Evolutionary conservation across 1,284 basidiomycete species (phyloP).

Genomic region (Malassezia furfur): DNA sequence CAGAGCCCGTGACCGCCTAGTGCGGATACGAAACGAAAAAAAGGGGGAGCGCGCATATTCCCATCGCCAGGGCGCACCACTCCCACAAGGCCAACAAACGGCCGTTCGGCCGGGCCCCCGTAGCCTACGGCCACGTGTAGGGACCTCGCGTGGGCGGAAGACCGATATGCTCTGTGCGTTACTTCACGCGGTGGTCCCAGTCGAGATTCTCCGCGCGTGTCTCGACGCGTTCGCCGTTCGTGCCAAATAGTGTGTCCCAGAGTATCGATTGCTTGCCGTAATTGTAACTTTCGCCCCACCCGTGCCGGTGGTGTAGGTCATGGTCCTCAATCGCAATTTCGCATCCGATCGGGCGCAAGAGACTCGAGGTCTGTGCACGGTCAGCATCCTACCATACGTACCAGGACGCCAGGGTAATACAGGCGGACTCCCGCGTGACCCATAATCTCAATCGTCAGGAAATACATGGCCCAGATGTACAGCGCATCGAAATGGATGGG

Average conservation of each 20-base stretch:
- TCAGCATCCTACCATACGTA: background rate
- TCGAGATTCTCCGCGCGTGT: constrained; percentile 21
- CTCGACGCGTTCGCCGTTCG: constrained; percentile 32
- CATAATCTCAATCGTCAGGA: constrained; percentile 30
- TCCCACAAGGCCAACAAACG: too few relatives aligned
- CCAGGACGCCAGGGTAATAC: constrained; percentile 21
- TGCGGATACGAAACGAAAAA: too few relatives aligned
- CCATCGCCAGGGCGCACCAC: too few relatives aligned
- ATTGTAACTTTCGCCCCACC: constrained; percentile 29
- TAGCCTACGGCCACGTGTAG: too few relatives aligned
- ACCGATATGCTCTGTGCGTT: too few relatives aligned
- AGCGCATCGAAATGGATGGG: constrained; percentile 25
- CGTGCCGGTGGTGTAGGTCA: constrained; percentile 44
- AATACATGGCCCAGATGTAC: constrained; percentile 16
- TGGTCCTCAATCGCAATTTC: constrained; percentile 45
- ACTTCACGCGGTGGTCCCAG: constrained; percentile 4
- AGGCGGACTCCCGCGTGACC: constrained; percentile 36
- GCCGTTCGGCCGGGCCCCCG: too few relatives aligned
- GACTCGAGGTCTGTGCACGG: constrained; percentile 18
- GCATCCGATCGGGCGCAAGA: constrained; percentile 23
- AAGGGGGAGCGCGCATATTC: too few relatives aligned
- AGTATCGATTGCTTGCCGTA: constrained; percentile 44
- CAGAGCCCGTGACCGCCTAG: too few relatives aligned
- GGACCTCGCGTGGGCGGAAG: too few relatives aligned
- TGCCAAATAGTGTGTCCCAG: constrained; percentile 42